Percentiles rank a stretch among this genome's conserved stretches.
Conservation (phyloP, 768 basidiomycete genomes). For the Solioccasus polychromus region DNA sequence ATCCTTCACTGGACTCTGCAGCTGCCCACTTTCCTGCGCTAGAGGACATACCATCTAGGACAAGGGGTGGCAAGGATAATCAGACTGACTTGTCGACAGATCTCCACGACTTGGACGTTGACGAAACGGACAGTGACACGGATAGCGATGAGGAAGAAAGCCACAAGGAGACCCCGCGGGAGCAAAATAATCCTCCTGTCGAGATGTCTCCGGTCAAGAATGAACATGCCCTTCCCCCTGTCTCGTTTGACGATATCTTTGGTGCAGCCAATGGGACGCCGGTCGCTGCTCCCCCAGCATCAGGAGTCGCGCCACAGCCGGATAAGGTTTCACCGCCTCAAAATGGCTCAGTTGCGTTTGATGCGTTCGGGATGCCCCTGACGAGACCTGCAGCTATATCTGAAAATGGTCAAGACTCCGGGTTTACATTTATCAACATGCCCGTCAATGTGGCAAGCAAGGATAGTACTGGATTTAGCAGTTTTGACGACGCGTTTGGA, state of each 20-base stretch:
- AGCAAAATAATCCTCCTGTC: conserved; percentile 18
- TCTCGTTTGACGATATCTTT: conserved; percentile 59
- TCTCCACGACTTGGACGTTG: conserved; percentile 56
- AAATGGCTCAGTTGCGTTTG: conserved; percentile 25
- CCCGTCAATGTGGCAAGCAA: conserved; percentile 12
- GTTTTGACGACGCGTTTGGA: conserved; percentile 75
- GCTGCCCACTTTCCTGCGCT: conserved; percentile 37
- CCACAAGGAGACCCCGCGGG: conserved; percentile 27
- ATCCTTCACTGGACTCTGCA: conserved; percentile 26
- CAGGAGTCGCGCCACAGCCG: conserved; percentile 14
- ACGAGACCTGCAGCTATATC: conserved; percentile 14
- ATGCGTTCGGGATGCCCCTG: conserved; percentile 40
- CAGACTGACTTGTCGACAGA: conserved; percentile 53
- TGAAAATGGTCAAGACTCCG: conserved; percentile 19
- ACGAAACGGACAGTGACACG: conserved; percentile 54
- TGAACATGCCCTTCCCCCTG: conserved; percentile 9
- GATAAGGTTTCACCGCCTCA: conserved; percentile 15
- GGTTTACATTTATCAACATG: conserved; percentile 18
- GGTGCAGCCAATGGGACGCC: conserved; percentile 31
- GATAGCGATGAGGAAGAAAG: conserved; percentile 46
- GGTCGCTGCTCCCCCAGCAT: conserved; percentile 16
- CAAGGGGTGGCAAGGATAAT: conserved; percentile 29
- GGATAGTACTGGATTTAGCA: conserved; percentile 40
- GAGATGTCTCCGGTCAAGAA: conserved; percentile 15
- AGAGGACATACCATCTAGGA: conserved; percentile 25